A percentile compares a stretch with the other conserved stretches of the same genome.
phyloP scores from a whole-genome alignment of 768 basidiomycete genomes.

The Suillus subaureus region DNA sequence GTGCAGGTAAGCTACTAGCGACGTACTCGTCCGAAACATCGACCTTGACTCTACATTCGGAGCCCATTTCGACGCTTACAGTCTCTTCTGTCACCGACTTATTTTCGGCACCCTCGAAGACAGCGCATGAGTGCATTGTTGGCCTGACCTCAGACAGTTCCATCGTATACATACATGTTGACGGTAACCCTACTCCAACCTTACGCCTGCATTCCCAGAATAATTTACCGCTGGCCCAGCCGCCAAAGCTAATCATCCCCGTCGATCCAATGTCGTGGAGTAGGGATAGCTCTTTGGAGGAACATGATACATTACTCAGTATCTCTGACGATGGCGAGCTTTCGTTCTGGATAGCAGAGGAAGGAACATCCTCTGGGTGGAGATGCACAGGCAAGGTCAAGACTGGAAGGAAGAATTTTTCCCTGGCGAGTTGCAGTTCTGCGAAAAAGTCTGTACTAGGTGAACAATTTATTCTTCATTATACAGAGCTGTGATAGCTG shows the following conservation, averaged over 20 bases:
- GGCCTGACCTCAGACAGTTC: slow-evolving; percentile 65
- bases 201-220: slow-evolving; percentile 52
- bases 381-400: slow-evolving; percentile 71
- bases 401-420: slow-evolving; percentile 67
- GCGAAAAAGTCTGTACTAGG: slow-evolving; percentile 90
- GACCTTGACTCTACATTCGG: slow-evolving; percentile 55
- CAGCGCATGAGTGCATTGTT: slow-evolving; percentile 57
- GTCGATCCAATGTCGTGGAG: slow-evolving; percentile 92
- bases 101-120: slow-evolving; percentile 64
- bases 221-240: slow-evolving; percentile 51
- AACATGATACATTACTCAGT: slow-evolving; percentile 78
- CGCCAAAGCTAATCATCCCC: slow-evolving; percentile 61
- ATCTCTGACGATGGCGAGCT: slow-evolving; percentile 76
- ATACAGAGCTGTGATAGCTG: slow-evolving; percentile 4
- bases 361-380: slow-evolving; percentile 46
- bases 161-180: slow-evolving; percentile 58
- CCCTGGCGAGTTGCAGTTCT: slow-evolving; percentile 82
- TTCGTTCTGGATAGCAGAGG: slow-evolving; percentile 82
- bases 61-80: slow-evolving; percentile 41
- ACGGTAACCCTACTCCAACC: slow-evolving; percentile 35
- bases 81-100: slow-evolving; percentile 59
- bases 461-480: slow-evolving; percentile 36
- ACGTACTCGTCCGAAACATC: slow-evolving; percentile 56
- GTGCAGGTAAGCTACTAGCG: slow-evolving; percentile 53
- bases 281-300: slow-evolving; percentile 43